These are phyloP conservation scores for Umbelopsis sp. DNA, from an alignment of 192 early-diverging fungal genomes.

Conservation along the genomic window DNA sequence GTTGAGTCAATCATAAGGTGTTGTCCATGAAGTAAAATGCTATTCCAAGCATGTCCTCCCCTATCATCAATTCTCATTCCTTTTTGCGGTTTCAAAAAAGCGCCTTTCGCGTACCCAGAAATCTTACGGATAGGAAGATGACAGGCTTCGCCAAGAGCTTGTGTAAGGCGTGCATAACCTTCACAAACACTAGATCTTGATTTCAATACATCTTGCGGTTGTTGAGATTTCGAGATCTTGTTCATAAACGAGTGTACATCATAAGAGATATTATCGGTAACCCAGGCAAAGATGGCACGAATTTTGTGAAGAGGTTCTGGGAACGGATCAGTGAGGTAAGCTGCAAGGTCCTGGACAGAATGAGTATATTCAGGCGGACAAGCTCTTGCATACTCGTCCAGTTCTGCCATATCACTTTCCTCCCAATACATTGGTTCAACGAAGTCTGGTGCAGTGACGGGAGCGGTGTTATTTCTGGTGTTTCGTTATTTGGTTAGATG, in stretches of 20 bases:
- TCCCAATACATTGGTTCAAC: not conserved
- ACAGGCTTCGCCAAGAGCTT: slow-evolving; percentile 50
- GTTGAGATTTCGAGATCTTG: not conserved
- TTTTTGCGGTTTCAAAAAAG: slow-evolving; percentile 1
- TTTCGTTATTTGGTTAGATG: not conserved
- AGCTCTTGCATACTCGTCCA: slow-evolving; percentile 42
- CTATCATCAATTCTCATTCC: slow-evolving; percentile 30
- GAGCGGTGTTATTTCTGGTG: not conserved
- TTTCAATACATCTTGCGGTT: slow-evolving; percentile 41
- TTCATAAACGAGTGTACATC: slow-evolving; percentile 47
- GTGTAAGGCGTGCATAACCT: slow-evolving; percentile 56
- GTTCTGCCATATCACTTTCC: slow-evolving; percentile 35
- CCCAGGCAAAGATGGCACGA: slow-evolving; percentile 57
- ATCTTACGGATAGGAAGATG: slow-evolving; percentile 45
- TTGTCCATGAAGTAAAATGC: slow-evolving; percentile 48
- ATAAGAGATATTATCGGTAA: slow-evolving; percentile 53
- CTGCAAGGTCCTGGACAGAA: slow-evolving; percentile 28
- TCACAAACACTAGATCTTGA: slow-evolving; percentile 53
- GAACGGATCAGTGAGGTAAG: slow-evolving; percentile 49
- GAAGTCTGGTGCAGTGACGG: not conserved
- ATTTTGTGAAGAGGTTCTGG: slow-evolving; percentile 45
- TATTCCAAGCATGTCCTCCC: slow-evolving; percentile 58
- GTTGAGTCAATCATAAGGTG: slow-evolving; percentile 59
- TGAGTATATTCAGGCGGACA: slow-evolving; percentile 5
- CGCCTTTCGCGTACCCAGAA: slow-evolving; percentile 48